Base-by-base conservation (phyloP, 2,329 filamentous ascomycete genomes). In the Fusarium clavum region DNA sequence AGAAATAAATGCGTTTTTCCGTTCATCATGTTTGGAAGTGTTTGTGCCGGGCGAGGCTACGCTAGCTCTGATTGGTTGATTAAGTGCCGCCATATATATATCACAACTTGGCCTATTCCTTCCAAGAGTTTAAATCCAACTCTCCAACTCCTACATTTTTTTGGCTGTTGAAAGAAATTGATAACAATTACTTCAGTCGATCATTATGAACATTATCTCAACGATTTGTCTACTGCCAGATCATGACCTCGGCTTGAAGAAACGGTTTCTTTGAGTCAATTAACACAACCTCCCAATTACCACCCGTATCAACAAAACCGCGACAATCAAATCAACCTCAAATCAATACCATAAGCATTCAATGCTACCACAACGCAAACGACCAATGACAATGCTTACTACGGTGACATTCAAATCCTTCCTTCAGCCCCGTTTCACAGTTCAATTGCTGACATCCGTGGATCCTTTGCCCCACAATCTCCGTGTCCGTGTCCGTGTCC, bases 401-500 rank as follows among this genome's bases (percentile, higher is more conserved):
- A 10, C 5, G 1, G 34, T 38, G 34, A 38, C 34, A 38, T 38
- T 6, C 16, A 5, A 49, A 34, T 51, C 20, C 47, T 49, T n/a
- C 20, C 3, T 18, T 13, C 16, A 25, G 11, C 47, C 58, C 53
- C 2, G 59, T 69, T 69, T 64, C 64, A 53, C 11, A 14, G 49
- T 41, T 32, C 41, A 43, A 34, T 64, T n/a, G 45, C 40, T 67
- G 52, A 70, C 53, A 41, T 52, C 41, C 47, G 5, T 38, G 34
- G 34, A 38, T 45, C 24, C 20, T 20, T 27, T 3, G 25, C 47
- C 47, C 63, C 63, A 66, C 63, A 61, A 45, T 30, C 43, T 55
- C 65, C 67, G 46, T 72, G 45, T 53, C 65, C 67, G 64, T 71
- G 64, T 71, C 69, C 69, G 64, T 69, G 67, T 67, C 67, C 57